Evolutionary conservation across 768 basidiomycete species (phyloP).

Genomic region (Royoungia palumana): DNA sequence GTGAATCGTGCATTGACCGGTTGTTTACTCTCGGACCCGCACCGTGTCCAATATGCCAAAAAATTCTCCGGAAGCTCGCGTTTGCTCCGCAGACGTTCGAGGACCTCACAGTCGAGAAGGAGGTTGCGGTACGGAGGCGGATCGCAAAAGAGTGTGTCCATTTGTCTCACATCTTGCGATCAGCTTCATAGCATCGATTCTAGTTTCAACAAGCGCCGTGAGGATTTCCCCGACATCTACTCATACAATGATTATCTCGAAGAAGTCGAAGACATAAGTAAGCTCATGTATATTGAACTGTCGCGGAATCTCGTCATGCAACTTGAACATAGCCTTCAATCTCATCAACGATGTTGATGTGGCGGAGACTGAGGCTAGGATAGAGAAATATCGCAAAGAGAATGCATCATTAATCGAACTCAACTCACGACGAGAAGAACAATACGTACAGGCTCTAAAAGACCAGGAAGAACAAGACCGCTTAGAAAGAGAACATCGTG

Average conservation of each 20-base stretch:
- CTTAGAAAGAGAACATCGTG: conserved; percentile 64
- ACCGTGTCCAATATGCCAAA: conserved; percentile 91
- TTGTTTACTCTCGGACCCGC: conserved; percentile 94
- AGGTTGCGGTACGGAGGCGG: conserved; percentile 83
- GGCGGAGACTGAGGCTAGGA: conserved; percentile 76
- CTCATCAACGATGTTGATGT: conserved; percentile 88
- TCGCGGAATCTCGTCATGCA: not conserved
- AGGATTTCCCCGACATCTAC: conserved; percentile 79
- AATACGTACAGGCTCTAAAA: conserved; percentile 64
- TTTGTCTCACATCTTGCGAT: not conserved
- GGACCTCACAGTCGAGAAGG: conserved; percentile 89
- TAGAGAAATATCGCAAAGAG: conserved; percentile 71
- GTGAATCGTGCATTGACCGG: conserved; percentile 97
- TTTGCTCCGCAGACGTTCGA: conserved; percentile 95
- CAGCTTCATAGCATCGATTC: conserved; percentile 1
- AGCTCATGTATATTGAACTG: conserved; percentile 18
- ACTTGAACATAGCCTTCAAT: conserved; percentile 70
- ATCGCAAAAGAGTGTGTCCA: conserved; percentile 79
- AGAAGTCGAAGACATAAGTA: conserved; percentile 89
- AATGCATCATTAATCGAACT: conserved; percentile 82
- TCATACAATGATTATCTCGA: conserved; percentile 96
- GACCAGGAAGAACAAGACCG: conserved; percentile 83
- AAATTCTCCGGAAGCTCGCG: conserved; percentile 85
- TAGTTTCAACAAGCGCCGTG: conserved; percentile 91
- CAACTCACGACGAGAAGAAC: conserved; percentile 80